Conservation (phyloP, 768 basidiomycete genomes). For the Exidia glandulosa region DNA sequence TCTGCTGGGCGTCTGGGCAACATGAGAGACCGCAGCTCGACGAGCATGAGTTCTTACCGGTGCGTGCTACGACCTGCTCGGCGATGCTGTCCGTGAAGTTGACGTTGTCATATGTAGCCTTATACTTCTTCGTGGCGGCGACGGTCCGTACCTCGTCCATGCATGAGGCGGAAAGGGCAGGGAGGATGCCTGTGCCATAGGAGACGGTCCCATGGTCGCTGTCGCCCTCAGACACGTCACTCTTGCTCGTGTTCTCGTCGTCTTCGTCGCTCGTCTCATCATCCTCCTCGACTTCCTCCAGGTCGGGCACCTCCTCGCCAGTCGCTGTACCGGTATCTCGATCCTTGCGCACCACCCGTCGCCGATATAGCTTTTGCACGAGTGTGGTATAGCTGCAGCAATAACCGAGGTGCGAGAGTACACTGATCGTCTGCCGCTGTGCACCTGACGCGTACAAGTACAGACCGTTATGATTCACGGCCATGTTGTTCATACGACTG, state of each 20-base stretch:
- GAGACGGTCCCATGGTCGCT: background rate
- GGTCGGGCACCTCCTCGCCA: too few species aligned
- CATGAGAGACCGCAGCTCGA: too few species aligned
- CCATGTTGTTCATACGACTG: slow-evolving; percentile 23
- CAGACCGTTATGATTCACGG: slow-evolving; percentile 16
- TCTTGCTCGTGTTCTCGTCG: background rate
- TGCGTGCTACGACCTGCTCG: slow-evolving; percentile 24
- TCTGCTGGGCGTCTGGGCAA: slow-evolving; percentile 14
- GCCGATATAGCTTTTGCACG: too few species aligned
- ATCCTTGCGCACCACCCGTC: too few species aligned
- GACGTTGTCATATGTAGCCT: slow-evolving; percentile 27
- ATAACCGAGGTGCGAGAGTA: slow-evolving; percentile 20
- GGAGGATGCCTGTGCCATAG: slow-evolving; percentile 10
- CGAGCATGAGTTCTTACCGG: slow-evolving; percentile 21
- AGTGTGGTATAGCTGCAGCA: slow-evolving; percentile 21
- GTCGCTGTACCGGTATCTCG: too few species aligned
- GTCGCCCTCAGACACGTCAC: background rate
- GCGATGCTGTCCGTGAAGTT: slow-evolving; percentile 20
- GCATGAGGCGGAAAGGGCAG: slow-evolving; percentile 16
- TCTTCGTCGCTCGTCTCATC: background rate
- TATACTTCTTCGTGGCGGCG: slow-evolving; percentile 13
- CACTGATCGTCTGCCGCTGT: slow-evolving; percentile 19
- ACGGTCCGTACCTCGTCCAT: slow-evolving; percentile 8
- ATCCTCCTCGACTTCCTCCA: slow-evolving; percentile 6
- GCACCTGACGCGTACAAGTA: slow-evolving; percentile 24